Evolutionary conservation across 163 green algal genomes (phyloP).

Genomic region (Picocystis sp.): DNA sequence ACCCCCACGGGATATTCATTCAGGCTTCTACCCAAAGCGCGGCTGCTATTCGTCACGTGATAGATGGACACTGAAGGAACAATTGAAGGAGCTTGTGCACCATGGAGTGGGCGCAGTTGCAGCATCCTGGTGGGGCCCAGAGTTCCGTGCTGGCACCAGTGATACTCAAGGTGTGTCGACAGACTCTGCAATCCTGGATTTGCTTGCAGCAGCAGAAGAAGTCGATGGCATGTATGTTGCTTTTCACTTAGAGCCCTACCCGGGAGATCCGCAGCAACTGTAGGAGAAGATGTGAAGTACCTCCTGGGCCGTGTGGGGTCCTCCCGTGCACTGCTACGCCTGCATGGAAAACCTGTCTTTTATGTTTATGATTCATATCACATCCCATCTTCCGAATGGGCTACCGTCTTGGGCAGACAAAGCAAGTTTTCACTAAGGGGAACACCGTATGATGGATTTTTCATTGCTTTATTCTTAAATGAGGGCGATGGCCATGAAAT

Average conservation of each 20-base stretch:
- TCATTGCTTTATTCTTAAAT: slow-evolving; percentile 25
- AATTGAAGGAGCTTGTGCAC: slow-evolving; percentile 19
- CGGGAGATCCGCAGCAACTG: slow-evolving; percentile 14
- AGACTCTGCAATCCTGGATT: slow-evolving; percentile 5
- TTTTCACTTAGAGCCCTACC: slow-evolving; percentile 34
- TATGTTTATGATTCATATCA: slow-evolving; percentile 22
- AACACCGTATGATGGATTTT: slow-evolving; percentile 13
- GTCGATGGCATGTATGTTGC: slow-evolving; percentile 8
- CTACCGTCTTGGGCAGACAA: slow-evolving; percentile 8
- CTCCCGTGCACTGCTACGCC: slow-evolving; percentile 13
- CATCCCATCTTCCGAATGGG: slow-evolving; percentile 20
- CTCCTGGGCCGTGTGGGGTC: slow-evolving; percentile 12
- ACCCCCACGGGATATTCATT: slow-evolving; percentile 1
- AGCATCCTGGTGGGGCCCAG: slow-evolving; percentile 30
- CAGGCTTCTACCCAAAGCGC: slow-evolving; percentile 4
- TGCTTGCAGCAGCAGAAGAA: slow-evolving; percentile 6
- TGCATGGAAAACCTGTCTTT: slow-evolving; percentile 17
- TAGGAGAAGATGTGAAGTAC: slow-evolving; percentile 21
- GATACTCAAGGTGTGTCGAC: slow-evolving; percentile 31
- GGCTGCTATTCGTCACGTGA: slow-evolving; percentile 7
- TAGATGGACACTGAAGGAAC: background rate
- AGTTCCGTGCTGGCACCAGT: slow-evolving; percentile 17
- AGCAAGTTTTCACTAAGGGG: slow-evolving; percentile 19
- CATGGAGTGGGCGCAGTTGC: slow-evolving; percentile 22
- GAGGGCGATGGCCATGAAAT: slow-evolving; percentile 14